Percentiles rank a stretch among this genome's conserved stretches.
phyloP scores from a whole-genome alignment of 805 yeast genomes.

The Spathaspora hagerdaliae region DNA sequence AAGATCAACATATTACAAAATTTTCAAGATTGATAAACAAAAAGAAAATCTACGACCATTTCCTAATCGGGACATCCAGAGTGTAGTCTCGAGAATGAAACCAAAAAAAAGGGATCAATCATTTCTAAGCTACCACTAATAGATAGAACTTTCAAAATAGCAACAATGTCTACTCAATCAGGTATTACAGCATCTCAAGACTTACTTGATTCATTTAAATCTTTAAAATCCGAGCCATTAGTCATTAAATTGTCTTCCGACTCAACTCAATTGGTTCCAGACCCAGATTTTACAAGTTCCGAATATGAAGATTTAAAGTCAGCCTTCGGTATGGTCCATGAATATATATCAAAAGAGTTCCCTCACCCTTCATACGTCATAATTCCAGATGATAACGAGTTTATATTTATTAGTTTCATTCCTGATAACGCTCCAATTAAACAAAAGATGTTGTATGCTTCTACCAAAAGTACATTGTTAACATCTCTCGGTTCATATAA shows the following conservation, averaged over 20 bases:
- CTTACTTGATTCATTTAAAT: constrained; percentile 25
- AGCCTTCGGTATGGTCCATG: constrained; percentile 16
- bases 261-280: constrained; percentile 30
- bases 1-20: too few relatives aligned
- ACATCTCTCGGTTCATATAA: constrained; percentile 67
- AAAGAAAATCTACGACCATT: too few relatives aligned
- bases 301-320: constrained; percentile 8
- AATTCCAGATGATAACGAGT: constrained; percentile 13
- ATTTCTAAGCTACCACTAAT: too few relatives aligned
- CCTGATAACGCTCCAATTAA: constrained; percentile 84
- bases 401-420: constrained; percentile 71
- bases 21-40: too few relatives aligned
- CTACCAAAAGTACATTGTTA: constrained; percentile 73
- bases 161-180: constrained; percentile 39
- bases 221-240: constrained; percentile 17
- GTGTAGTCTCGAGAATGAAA: too few relatives aligned
- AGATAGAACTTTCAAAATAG: too few relatives aligned
- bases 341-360: constrained; percentile 17
- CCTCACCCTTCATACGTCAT: constrained; percentile 38
- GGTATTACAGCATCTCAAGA: constrained; percentile 35
- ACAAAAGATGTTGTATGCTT: constrained; percentile 90
- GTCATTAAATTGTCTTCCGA: constrained; percentile 31
- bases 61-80: too few relatives aligned
- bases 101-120: too few relatives aligned
- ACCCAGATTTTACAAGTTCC: constrained; percentile 12